These are phyloP conservation scores for Metschnikowia borealis DNA, from an alignment of 805 yeast species.

Conservation along the genomic window DNA sequence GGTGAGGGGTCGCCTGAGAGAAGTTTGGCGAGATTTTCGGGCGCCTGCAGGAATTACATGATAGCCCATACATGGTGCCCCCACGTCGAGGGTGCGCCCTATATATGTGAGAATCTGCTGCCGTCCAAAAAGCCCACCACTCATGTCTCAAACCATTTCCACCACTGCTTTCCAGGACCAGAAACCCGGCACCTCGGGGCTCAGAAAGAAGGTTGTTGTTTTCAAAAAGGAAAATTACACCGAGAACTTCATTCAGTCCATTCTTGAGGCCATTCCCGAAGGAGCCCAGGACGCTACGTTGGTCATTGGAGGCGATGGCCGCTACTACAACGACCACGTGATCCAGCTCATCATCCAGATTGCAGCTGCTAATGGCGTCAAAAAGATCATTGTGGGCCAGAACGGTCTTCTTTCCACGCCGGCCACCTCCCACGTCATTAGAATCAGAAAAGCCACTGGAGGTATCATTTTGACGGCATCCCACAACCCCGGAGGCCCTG, in stretches of 20 bases:
- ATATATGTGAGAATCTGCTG: not conserved
- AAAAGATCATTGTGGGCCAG: slow-evolving; percentile 80
- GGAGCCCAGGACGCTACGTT: slow-evolving; percentile 70
- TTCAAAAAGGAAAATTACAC: slow-evolving; percentile 79
- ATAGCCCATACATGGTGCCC: slow-evolving; percentile 3
- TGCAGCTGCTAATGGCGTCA: slow-evolving; percentile 88
- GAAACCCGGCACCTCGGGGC: slow-evolving; percentile 97
- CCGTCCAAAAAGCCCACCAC: not conserved
- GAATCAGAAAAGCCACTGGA: slow-evolving; percentile 75
- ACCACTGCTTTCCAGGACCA: slow-evolving; percentile 85
- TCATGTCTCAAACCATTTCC: slow-evolving; percentile 31
- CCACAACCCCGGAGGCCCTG: slow-evolving; percentile 97
- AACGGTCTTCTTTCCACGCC: slow-evolving; percentile 90
- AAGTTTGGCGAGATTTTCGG: not conserved
- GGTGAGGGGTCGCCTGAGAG: slow-evolving; percentile 2
- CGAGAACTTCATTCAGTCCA: slow-evolving; percentile 90
- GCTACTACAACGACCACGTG: slow-evolving; percentile 81
- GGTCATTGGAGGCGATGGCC: slow-evolving; percentile 96
- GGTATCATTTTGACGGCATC: slow-evolving; percentile 96
- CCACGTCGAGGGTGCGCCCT: slow-evolving; percentile 4
- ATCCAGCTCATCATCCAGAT: slow-evolving; percentile 78
- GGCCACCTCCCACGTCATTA: slow-evolving; percentile 90
- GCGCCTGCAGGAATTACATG: slow-evolving; percentile 2
- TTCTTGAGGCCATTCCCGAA: slow-evolving; percentile 84
- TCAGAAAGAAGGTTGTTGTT: slow-evolving; percentile 84